Evolutionary conservation across 192 early-diverging fungal genomes (phyloP).

Genomic region (Neocallimastix lanati): DNA sequence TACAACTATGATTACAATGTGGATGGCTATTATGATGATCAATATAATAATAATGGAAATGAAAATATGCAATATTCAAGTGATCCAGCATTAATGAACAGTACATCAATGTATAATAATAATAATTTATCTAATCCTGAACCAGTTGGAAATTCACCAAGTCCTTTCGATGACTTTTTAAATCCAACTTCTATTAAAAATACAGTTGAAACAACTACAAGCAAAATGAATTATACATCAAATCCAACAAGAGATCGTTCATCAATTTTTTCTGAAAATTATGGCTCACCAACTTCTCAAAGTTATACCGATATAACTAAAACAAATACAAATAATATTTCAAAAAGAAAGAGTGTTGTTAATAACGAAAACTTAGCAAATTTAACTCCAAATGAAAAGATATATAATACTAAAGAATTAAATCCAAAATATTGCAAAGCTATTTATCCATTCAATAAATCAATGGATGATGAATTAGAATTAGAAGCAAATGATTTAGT

Average conservation of each 20-base stretch:
- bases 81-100: neutral
- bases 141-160: neutral
- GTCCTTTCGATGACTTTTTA: neutral
- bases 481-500: neutral
- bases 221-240: neutral
- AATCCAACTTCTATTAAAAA: neutral
- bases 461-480: neutral
- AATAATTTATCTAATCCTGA: neutral
- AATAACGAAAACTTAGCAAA: neutral
- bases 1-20: neutral
- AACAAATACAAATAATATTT: neutral
- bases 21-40: neutral
- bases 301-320: neutral
- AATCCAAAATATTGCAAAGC: neutral
- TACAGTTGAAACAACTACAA: no score
- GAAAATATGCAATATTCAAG: neutral
- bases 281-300: neutral
- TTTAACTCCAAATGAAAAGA: neutral
- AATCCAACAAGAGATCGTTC: neutral
- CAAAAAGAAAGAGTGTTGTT: neutral
- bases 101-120: neutral
- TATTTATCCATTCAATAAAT: neutral
- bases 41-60: neutral
- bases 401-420: neutral
- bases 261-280: neutral